A percentile compares a stretch with the other conserved stretches of the same genome.
Evolutionary conservation across 2,329 filamentous ascomycete species (phyloP).

Genomic region (Harringtonia aguacate): DNA sequence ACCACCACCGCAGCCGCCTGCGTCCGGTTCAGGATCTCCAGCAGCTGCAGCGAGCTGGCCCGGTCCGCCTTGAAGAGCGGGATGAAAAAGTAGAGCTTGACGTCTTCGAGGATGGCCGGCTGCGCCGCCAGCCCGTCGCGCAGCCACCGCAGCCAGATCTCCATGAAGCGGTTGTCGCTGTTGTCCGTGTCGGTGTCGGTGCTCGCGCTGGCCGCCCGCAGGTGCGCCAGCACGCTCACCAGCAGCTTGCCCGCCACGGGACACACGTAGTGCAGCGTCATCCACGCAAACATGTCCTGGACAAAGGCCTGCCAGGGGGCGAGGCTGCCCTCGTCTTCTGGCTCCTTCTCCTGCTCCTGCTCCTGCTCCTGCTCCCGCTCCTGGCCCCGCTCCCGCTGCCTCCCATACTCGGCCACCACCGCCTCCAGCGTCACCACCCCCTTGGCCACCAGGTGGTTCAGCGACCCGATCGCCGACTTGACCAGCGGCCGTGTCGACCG

Average conservation of each 20-base stretch:
- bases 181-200: slow-evolving; percentile 13
- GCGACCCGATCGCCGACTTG: slow-evolving; percentile 58
- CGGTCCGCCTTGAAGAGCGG: slow-evolving; percentile 51
- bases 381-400: slow-evolving; percentile 13
- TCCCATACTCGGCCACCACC: slow-evolving; percentile 30
- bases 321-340: slow-evolving; percentile 7
- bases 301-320: slow-evolving; percentile 20
- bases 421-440: slow-evolving; percentile 38
- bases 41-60: slow-evolving; percentile 40
- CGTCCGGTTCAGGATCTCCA: slow-evolving; percentile 36
- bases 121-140: slow-evolving; percentile 36
- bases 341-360: slow-evolving; percentile 10
- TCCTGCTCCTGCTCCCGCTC: slow-evolving; percentile 5
- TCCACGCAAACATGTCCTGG: slow-evolving; percentile 35
- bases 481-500: slow-evolving; percentile 52
- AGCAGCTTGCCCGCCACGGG: slow-evolving; percentile 51
- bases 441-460: slow-evolving; percentile 57
- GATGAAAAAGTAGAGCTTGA: slow-evolving; percentile 54
- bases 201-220: slow-evolving; percentile 22
- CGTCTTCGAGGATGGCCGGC: slow-evolving; percentile 43
- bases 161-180: no score
- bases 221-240: slow-evolving; percentile 41
- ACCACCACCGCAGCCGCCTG: no score
- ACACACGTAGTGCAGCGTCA: slow-evolving; percentile 43
- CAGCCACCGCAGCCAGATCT: slow-evolving; percentile 47